These are phyloP conservation scores for Hericium rajendrae DNA, from an alignment of 768 basidiomycete genomes.

Conservation along the genomic window DNA sequence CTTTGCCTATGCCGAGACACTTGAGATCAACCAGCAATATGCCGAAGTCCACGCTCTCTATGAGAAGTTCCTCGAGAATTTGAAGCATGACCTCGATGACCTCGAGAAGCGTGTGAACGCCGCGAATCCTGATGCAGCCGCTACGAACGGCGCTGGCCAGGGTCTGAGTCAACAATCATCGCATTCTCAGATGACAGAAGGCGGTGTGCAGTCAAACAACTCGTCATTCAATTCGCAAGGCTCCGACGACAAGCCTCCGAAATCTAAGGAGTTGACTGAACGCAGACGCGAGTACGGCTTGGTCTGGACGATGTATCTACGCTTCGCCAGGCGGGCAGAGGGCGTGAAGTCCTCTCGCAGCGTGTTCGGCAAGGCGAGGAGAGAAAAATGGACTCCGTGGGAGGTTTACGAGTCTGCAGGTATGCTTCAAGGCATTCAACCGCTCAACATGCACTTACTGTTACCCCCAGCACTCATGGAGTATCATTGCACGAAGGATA, in stretches of 20 bases:
- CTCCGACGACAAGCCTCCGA: constrained; percentile 44
- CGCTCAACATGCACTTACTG: constrained; percentile 1
- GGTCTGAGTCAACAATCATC: too few relatives aligned
- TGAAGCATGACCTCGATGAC: constrained; percentile 55
- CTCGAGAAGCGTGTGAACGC: constrained; percentile 35
- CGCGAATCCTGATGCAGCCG: constrained; percentile 24
- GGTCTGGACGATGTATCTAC: constrained; percentile 87
- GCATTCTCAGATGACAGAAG: not conserved
- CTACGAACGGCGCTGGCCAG: constrained; percentile 24
- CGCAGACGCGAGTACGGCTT: constrained; percentile 64
- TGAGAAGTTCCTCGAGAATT: constrained; percentile 58
- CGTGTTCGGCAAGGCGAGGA: constrained; percentile 76
- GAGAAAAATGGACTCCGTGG: constrained; percentile 73
- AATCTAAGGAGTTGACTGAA: constrained; percentile 47
- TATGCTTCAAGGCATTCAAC: constrained; percentile 23
- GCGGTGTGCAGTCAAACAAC: constrained; percentile 6
- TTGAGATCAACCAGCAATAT: constrained; percentile 55
- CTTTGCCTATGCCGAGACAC: constrained; percentile 75
- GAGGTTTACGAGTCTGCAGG: constrained; percentile 91
- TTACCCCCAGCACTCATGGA: constrained; percentile 75
- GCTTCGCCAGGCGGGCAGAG: constrained; percentile 83
- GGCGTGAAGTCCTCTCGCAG: constrained; percentile 70
- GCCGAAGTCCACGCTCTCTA: constrained; percentile 64
- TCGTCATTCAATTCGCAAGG: constrained; percentile 33
- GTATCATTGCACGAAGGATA: constrained; percentile 78